Conservation (phyloP, 768 basidiomycete species). For the Lepiota brunneoincarnata region DNA sequence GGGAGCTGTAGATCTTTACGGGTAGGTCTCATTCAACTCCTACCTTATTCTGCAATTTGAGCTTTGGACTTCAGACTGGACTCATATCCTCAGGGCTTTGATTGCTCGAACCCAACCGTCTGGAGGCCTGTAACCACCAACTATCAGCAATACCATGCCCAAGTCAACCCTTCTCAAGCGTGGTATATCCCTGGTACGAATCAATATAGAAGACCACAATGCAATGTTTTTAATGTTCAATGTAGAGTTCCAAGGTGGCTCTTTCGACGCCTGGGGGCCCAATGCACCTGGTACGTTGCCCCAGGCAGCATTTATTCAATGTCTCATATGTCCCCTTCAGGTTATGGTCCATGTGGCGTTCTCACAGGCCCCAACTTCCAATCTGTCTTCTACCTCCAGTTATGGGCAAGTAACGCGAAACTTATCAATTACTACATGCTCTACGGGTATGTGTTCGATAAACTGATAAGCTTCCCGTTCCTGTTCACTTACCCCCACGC, state of each 20-base stretch:
- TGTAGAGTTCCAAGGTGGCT: conserved; percentile 66
- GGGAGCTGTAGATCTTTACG: conserved; percentile 77
- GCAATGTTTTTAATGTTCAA: not conserved
- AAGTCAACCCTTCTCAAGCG: conserved; percentile 51
- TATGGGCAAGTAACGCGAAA: conserved; percentile 83
- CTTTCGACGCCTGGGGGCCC: conserved; percentile 82
- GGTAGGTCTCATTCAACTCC: conserved; percentile 33
- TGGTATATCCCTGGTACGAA: conserved; percentile 68
- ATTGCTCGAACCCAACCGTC: conserved; percentile 67
- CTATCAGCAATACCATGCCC: conserved; percentile 63
- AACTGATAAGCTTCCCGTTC: not conserved
- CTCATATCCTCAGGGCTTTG: conserved; percentile 76
- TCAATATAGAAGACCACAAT: conserved; percentile 4
- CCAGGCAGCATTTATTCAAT: too few species aligned
- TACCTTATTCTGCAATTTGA: too few species aligned
- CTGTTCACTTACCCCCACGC: not conserved
- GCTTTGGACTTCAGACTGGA: conserved; percentile 41
- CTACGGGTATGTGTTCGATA: conserved; percentile 50
- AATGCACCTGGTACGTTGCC: conserved; percentile 52
- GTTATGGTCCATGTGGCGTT: conserved; percentile 60
- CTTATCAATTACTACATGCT: conserved; percentile 86
- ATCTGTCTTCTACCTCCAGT: conserved; percentile 74
- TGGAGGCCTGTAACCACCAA: conserved; percentile 67
- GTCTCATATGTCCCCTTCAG: conserved; percentile 22
- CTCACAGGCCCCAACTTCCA: conserved; percentile 74